phyloP scores from a whole-genome alignment of 768 basidiomycete species.

The Tricholoma flavovirens region DNA sequence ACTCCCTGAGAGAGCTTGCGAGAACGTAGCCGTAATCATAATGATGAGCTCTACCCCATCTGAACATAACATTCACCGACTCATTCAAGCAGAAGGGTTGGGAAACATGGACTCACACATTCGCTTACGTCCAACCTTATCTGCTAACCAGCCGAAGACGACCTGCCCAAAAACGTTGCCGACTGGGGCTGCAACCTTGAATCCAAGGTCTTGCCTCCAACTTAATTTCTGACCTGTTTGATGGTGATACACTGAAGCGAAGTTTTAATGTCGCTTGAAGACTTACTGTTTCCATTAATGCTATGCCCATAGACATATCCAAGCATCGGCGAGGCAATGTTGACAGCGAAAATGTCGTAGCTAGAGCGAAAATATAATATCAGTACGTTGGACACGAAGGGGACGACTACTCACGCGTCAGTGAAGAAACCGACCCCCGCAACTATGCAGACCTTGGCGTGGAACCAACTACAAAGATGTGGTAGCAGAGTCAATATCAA shows the following conservation, averaged over 20 bases:
- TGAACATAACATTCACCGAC: neutral
- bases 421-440: slow-evolving; percentile 90
- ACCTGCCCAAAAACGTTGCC: slow-evolving; percentile 74
- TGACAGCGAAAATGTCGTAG: slow-evolving; percentile 89
- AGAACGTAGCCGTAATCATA: slow-evolving; percentile 76
- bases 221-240: slow-evolving; percentile 27
- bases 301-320: slow-evolving; percentile 68
- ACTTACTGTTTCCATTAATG: slow-evolving; percentile 14
- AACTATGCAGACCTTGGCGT: slow-evolving; percentile 66
- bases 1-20: slow-evolving; percentile 69
- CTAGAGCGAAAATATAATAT: slow-evolving; percentile 19
- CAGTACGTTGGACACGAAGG: neutral
- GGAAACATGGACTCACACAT: slow-evolving; percentile 46
- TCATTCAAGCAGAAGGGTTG: neutral
- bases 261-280: neutral
- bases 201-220: slow-evolving; percentile 63
- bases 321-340: slow-evolving; percentile 77
- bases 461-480: slow-evolving; percentile 64
- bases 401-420: slow-evolving; percentile 48
- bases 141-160: slow-evolving; percentile 78
- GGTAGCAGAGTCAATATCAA: neutral
- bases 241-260: neutral
- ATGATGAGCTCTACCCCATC: slow-evolving; percentile 75
- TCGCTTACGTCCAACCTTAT: slow-evolving; percentile 69
- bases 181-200: slow-evolving; percentile 74